These are phyloP conservation scores for Rhazya stricta DNA, from an alignment of 257 asterid species.

Conservation along the genomic window DNA sequence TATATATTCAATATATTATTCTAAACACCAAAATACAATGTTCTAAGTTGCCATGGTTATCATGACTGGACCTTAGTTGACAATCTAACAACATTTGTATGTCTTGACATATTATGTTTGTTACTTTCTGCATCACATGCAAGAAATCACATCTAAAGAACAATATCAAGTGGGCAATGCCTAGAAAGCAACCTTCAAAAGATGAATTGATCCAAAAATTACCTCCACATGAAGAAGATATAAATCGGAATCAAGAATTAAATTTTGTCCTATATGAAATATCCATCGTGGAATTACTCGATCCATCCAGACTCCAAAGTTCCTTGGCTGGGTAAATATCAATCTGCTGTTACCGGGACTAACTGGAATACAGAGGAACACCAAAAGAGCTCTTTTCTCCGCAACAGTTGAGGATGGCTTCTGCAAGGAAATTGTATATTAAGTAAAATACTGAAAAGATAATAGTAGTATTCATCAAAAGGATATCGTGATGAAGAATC, in stretches of 20 bases:
- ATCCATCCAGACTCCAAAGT: slow-evolving; percentile 64
- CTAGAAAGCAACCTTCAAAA: neutral
- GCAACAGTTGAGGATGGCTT: slow-evolving; percentile 26
- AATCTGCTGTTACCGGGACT: slow-evolving; percentile 85
- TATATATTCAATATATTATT: too few relatives aligned
- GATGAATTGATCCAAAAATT: slow-evolving; percentile 8
- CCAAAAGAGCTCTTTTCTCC: slow-evolving; percentile 34
- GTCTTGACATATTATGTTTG: neutral
- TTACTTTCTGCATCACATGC: neutral
- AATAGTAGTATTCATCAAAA: neutral
- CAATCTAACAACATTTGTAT: neutral
- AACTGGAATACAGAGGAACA: slow-evolving; percentile 72
- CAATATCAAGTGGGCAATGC: too few relatives aligned
- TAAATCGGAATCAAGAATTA: slow-evolving; percentile 77
- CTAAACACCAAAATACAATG: neutral
- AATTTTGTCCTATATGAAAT: slow-evolving; percentile 66
- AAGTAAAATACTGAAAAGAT: neutral
- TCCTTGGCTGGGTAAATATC: slow-evolving; percentile 63
- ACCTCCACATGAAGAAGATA: slow-evolving; percentile 87
- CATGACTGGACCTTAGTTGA: neutral
- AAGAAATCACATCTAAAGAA: neutral
- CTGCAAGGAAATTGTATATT: slow-evolving; percentile 29
- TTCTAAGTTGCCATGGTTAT: neutral
- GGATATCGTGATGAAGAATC: neutral
- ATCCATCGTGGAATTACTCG: slow-evolving; percentile 66